These are phyloP conservation scores for Polytrichum formosum DNA, from an alignment of 225 moss, liverwort and hornwort species.

Conservation along the genomic window DNA sequence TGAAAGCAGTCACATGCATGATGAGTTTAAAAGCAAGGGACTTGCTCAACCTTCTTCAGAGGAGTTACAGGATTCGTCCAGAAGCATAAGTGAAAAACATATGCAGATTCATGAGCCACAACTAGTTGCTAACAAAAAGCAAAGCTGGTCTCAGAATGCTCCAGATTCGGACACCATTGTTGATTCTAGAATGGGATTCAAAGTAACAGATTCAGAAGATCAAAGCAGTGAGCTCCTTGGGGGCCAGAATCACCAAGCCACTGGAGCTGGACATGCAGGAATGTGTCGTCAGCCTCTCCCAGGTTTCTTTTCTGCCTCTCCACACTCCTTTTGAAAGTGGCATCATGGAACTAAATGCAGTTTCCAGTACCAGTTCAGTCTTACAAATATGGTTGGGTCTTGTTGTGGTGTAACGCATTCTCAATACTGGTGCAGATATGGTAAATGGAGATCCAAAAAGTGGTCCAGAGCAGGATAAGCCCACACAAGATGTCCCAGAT, in stretches of 20 bases:
- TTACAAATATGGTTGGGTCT: not conserved
- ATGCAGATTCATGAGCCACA: constrained; percentile 29
- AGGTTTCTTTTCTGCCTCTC: constrained; percentile 19
- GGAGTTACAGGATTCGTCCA: not conserved
- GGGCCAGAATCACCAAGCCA: constrained; percentile 18
- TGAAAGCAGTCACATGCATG: constrained; percentile 17
- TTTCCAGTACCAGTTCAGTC: too few species aligned
- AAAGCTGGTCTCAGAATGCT: constrained; percentile 13
- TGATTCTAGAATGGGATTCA: constrained; percentile 22
- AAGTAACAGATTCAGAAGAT: constrained; percentile 15
- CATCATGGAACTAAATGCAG: too few species aligned
- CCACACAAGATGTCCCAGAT: constrained; percentile 29
- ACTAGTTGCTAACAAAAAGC: constrained; percentile 13
- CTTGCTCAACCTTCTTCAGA: constrained; percentile 11
- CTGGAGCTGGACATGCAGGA: constrained; percentile 22
- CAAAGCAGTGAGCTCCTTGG: constrained; percentile 22
- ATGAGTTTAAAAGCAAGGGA: constrained; percentile 18
- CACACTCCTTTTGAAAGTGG: too few species aligned
- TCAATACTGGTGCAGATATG: constrained; percentile 22
- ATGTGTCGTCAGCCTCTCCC: constrained; percentile 16
- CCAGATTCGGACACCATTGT: constrained; percentile 12
- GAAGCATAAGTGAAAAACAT: constrained; percentile 19
- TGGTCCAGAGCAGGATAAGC: constrained; percentile 17
- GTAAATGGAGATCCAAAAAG: constrained; percentile 6
- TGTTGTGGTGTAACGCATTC: not conserved